Percentiles rank a stretch among this genome's conserved stretches.
Conservation (phyloP, 768 basidiomycete genomes). For the Suillus subaureus region DNA sequence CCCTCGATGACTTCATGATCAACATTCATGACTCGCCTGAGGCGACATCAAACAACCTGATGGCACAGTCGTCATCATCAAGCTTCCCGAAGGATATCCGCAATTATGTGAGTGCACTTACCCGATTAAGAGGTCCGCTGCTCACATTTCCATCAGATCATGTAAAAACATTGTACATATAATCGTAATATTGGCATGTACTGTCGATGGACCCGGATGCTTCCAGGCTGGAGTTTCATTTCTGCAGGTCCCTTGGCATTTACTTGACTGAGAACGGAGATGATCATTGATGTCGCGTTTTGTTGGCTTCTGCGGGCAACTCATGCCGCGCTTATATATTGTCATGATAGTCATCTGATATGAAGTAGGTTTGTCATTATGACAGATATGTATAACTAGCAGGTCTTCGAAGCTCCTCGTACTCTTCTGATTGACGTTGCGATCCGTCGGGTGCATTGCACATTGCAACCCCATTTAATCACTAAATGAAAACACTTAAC, state of each 20-base stretch:
- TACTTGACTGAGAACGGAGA: neutral
- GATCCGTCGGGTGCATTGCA: neutral
- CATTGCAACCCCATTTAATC: conserved; percentile 1
- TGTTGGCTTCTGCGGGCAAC: neutral
- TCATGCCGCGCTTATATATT: neutral
- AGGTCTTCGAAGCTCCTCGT: neutral
- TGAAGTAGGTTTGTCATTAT: conserved; percentile 1
- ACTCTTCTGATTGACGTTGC: conserved; percentile 1
- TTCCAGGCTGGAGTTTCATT: neutral
- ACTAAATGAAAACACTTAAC: neutral
- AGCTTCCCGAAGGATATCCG: conserved; percentile 34
- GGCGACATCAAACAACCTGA: neutral
- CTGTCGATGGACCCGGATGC: neutral
- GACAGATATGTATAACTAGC: neutral
- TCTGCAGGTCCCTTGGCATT: neutral
- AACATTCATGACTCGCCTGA: conserved; percentile 22
- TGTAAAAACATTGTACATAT: conserved; percentile 17
- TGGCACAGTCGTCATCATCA: conserved; percentile 22
- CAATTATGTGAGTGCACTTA: conserved; percentile 34
- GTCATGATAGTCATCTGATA: neutral
- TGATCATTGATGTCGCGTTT: neutral
- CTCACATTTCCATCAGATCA: conserved; percentile 24
- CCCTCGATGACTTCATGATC: conserved; percentile 26
- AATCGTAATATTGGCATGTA: conserved; percentile 6
- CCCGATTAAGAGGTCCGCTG: neutral